A percentile compares a stretch with the other conserved stretches of the same genome.
Evolutionary conservation across 441 rosid genomes (phyloP).

Genomic region (Eruca vesicaria): DNA sequence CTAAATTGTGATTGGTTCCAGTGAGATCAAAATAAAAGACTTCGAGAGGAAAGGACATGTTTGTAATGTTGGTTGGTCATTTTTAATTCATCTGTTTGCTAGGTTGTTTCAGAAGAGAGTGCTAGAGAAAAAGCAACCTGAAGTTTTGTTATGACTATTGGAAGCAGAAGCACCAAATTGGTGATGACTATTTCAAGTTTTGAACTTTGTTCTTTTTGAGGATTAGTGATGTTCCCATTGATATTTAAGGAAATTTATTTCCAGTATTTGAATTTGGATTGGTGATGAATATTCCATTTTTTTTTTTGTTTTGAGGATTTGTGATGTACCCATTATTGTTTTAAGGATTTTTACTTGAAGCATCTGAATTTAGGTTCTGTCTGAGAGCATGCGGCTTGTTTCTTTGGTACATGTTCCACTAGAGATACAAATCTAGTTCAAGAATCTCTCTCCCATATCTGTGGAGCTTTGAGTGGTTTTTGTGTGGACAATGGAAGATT

Average conservation of each 20-base stretch:
- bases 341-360: neutral
- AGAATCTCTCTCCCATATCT: too few species aligned
- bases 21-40: slow-evolving; percentile 13
- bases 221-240: slow-evolving; percentile 14
- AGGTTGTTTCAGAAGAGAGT: slow-evolving; percentile 22
- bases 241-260: neutral
- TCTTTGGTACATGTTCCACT: too few species aligned
- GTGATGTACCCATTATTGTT: neutral
- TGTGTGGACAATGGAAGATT: neutral
- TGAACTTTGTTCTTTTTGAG: neutral
- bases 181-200: neutral
- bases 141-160: slow-evolving; percentile 50
- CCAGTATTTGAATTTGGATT: neutral
- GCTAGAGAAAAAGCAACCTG: slow-evolving; percentile 47
- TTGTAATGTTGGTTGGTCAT: slow-evolving; percentile 25
- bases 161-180: slow-evolving; percentile 14
- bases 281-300: neutral
- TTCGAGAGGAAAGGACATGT: slow-evolving; percentile 30
- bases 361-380: neutral
- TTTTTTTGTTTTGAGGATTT: too few species aligned
- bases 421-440: too few species aligned
- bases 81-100: slow-evolving; percentile 30
- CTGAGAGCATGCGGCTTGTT: neutral
- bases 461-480: too few species aligned
- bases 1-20: slow-evolving; percentile 17